Evolutionary conservation across 768 basidiomycete species (phyloP).

Genomic region (Pleurotus giganteus): DNA sequence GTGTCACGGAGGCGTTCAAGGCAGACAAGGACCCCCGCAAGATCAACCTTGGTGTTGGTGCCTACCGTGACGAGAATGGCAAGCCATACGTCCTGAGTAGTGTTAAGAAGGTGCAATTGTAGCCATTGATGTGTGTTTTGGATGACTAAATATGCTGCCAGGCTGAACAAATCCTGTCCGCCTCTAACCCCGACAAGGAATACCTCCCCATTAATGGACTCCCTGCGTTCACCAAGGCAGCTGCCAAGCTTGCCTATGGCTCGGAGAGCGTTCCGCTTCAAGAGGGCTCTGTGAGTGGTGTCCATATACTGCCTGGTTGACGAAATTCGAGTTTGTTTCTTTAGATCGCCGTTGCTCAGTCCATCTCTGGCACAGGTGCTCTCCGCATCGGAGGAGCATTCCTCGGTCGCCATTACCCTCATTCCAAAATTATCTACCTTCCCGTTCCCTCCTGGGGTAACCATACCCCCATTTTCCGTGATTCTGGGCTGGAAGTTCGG

Average conservation of each 20-base stretch:
- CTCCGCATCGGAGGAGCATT: constrained; percentile 94
- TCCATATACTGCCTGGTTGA: not conserved
- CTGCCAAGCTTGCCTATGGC: constrained; percentile 90
- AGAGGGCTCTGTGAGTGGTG: constrained; percentile 62
- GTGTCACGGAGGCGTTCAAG: constrained; percentile 95
- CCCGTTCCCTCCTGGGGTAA: constrained; percentile 97
- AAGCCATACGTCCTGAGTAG: constrained; percentile 92
- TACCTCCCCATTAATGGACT: constrained; percentile 96
- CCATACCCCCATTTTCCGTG: constrained; percentile 90
- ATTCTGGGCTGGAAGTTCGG: constrained; percentile 92
- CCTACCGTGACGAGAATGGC: constrained; percentile 90
- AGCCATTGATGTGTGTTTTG: not conserved
- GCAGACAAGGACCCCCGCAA: constrained; percentile 90
- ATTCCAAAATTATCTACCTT: constrained; percentile 86
- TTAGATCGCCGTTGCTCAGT: constrained; percentile 85
- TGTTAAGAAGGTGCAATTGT: constrained; percentile 71
- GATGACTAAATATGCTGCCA: constrained; percentile 22
- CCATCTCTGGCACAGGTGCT: constrained; percentile 97
- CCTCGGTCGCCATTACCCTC: constrained; percentile 84
- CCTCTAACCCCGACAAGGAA: constrained; percentile 82
- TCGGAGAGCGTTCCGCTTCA: constrained; percentile 70
- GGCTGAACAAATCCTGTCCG: constrained; percentile 75
- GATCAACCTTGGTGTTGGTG: constrained; percentile 97
- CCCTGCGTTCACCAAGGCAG: constrained; percentile 78
- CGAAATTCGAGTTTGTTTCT: constrained; percentile 1